Evolutionary conservation across 192 early-diverging fungal genomes (phyloP).

Genomic region (Linnemannia elongata): DNA sequence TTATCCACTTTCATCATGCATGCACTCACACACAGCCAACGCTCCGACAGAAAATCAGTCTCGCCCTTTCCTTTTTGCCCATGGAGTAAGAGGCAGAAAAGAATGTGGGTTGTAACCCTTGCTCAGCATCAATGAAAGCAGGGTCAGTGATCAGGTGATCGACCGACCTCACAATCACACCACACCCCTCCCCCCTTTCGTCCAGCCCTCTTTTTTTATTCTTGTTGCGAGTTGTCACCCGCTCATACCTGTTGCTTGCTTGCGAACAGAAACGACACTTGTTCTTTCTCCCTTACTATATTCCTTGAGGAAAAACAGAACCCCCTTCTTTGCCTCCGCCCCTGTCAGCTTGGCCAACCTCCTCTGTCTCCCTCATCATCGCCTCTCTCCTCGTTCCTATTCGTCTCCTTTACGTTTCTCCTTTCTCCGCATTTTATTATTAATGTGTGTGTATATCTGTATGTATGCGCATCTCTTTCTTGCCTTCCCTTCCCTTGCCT

Average conservation of each 20-base stretch:
- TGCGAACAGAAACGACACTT: background rate
- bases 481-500: background rate
- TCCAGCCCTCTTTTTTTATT: background rate
- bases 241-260: background rate
- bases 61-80: background rate
- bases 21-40: background rate
- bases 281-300: background rate
- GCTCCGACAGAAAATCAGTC: background rate
- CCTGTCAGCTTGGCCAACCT: background rate
- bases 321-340: background rate
- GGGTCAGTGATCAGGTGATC: background rate
- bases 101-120: background rate
- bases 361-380: background rate
- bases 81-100: background rate
- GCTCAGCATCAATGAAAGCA: background rate
- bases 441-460: background rate
- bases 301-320: background rate
- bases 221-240: background rate
- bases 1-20: too few species aligned
- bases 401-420: background rate
- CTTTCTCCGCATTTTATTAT: slow-evolving; percentile 6
- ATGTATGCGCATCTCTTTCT: background rate
- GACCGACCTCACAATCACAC: background rate
- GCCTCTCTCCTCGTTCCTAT: background rate
- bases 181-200: background rate